Conservation (phyloP, 805 yeast genomes). For the Millerozyma acaciae region DNA sequence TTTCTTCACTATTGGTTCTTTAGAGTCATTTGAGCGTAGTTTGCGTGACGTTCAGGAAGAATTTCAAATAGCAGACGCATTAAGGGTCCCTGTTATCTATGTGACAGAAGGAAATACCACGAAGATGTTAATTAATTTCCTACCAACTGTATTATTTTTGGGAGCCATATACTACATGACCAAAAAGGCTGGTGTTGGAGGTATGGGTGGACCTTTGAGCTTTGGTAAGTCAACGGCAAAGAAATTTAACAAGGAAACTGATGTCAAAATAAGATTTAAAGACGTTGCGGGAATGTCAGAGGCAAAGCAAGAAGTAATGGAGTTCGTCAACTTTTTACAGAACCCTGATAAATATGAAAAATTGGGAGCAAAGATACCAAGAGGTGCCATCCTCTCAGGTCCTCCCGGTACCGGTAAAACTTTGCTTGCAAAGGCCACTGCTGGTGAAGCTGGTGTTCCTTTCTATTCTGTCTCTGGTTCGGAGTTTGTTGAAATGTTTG, state of each 20-base stretch:
- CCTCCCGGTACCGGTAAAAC: slow-evolving; percentile 99
- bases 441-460: slow-evolving; percentile 99
- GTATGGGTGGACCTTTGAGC: slow-evolving; percentile 74
- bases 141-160: slow-evolving; percentile 86
- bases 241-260: slow-evolving; percentile 86
- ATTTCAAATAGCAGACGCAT: slow-evolving; percentile 53
- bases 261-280: slow-evolving; percentile 79
- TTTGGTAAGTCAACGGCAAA: slow-evolving; percentile 92
- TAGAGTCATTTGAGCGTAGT: slow-evolving; percentile 81
- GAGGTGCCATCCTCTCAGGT: slow-evolving; percentile 96
- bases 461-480: slow-evolving; percentile 95
- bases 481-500: slow-evolving; percentile 98
- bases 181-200: slow-evolving; percentile 66
- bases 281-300: slow-evolving; percentile 98
- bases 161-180: slow-evolving; percentile 87
- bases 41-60: slow-evolving; percentile 73
- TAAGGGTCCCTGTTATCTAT: slow-evolving; percentile 79
- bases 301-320: slow-evolving; percentile 97
- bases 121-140: slow-evolving; percentile 62
- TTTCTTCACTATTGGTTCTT: slow-evolving; percentile 80
- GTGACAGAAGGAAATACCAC: slow-evolving; percentile 65
- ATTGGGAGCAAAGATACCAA: slow-evolving; percentile 94
- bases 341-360: slow-evolving; percentile 87
- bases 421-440: slow-evolving; percentile 93
- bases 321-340: slow-evolving; percentile 89